phyloP scores from a whole-genome alignment of 352 stramenopile genomes.

The Phytophthora megakarya region DNA sequence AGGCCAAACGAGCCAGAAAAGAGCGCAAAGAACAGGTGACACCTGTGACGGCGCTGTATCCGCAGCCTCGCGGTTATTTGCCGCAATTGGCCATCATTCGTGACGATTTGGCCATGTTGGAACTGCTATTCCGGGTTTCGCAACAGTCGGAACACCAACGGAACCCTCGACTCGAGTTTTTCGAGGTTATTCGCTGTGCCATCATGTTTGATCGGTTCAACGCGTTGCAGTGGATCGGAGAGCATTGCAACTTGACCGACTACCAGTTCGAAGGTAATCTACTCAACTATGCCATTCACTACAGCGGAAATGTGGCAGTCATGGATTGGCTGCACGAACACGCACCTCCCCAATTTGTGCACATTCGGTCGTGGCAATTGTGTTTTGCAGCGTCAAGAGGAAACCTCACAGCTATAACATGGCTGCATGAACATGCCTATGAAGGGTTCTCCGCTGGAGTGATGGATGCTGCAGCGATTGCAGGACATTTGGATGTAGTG shows the following conservation, averaged over 20 bases:
- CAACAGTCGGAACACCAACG: constrained; percentile 10
- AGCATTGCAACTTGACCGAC: constrained; percentile 18
- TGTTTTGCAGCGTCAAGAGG: constrained; percentile 37
- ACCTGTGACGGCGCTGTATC: constrained; percentile 23
- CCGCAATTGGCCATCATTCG: constrained; percentile 39
- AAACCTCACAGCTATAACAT: constrained; percentile 30
- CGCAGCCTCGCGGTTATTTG: constrained; percentile 33
- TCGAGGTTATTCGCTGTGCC: constrained; percentile 40
- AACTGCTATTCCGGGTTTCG: constrained; percentile 17
- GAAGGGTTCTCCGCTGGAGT: constrained; percentile 28
- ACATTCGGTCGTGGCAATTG: constrained; percentile 35
- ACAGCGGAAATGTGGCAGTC: constrained; percentile 24
- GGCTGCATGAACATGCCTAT: constrained; percentile 33
- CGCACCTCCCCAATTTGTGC: constrained; percentile 28
- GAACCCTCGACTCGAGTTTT: constrained; percentile 36
- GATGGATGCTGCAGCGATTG: constrained; percentile 37
- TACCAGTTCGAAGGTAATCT: constrained; percentile 43
- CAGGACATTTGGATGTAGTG: constrained; percentile 33
- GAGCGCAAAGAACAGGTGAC: not conserved
- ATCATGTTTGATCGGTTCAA: constrained; percentile 35
- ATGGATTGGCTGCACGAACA: constrained; percentile 36
- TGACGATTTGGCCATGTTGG: constrained; percentile 29
- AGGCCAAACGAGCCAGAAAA: constrained; percentile 2
- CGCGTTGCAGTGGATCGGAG: constrained; percentile 29
- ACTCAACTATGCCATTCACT: constrained; percentile 36